Base-by-base conservation (phyloP, 2,329 filamentous ascomycete genomes). In the Pseudogymnoascus sp. region DNA sequence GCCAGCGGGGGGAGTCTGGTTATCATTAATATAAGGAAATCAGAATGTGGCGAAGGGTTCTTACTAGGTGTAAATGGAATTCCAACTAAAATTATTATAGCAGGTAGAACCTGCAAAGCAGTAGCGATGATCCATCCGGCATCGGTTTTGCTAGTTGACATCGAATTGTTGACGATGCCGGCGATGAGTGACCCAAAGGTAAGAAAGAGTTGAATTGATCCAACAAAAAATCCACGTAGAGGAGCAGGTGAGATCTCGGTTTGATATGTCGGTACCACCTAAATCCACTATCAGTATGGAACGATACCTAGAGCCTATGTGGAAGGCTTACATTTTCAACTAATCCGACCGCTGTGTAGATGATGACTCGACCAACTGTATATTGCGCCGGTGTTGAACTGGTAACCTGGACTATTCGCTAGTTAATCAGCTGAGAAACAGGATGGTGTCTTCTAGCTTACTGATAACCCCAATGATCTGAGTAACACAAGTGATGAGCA, bases 1-100 rank as follows among this genome's bases (percentile, higher is more conserved):
- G 77, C 75, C 82, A 84, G 21, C 82, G 79, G n/a, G 83, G 83
- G 2, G 81, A 83, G 64, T 85, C 83, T 40, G 16, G 14, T 18
- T 40, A 18, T 40, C 38, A n/a, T 40, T 18, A 40, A 18, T n/a
- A n/a, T 10, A 40, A 40, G 16, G 38, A 18, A 40, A 40, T 18
- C 16, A 40, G 38, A 40, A 18, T 40, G 16, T 10, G 16, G 7
- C 3, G n/a, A 40, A n/a, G 8, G 16, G n/a, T 40, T 40, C 38
- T 40, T 63, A 31, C 60, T 31, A 11, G 50, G 62, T 18, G 46
- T 64, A 40, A 65, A 64, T 37, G 25, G 56, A 23, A 64, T 31
- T 7, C 40, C n/a, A 34, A 18, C 12, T 5, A 64, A 31, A 23
- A 64, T 64, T 16, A 65, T 61, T 18, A 67, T 61, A 11, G 66